Base-by-base conservation (phyloP, 2,329 filamentous ascomycete genomes). In the Aspergillus vadensis region DNA sequence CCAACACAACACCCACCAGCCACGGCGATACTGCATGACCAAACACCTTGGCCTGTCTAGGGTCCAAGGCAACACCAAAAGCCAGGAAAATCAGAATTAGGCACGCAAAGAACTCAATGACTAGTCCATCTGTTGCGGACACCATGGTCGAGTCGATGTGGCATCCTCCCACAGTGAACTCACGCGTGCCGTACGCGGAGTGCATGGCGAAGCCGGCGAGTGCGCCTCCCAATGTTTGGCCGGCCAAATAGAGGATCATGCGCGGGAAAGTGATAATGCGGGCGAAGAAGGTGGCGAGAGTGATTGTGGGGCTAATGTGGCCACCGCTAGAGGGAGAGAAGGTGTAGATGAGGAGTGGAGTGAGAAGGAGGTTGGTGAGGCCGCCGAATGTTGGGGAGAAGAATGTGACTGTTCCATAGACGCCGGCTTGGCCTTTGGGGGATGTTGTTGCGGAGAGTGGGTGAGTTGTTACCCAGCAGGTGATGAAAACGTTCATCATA, bases 241-340 rank as follows among this genome's bases (percentile, higher is more conserved):
- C 78, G 4, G 70, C 57, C 3, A 85, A 61, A 58, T 84, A 84
- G 9, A 84, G 59, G 0, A 83, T 67, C 15, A 78, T 77, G 57
- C 83, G 76, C 0, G 83, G 77, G 12, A 84, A 73, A 1, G 81
- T 80, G 19, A 80, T 80, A 12, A 85, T 72, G 0, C 82, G 78
- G 1, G 80, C 77, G 23, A 83, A 79, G 60, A 86, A 80, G 2
- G 82, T 83, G 2, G 80, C 77, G 50, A 85, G 77, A 0, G 82
- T 84, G 61, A 86, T 83, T 32, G 80, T 71, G 1, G 83, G 83
- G 63, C 83, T 85, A 58, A 85, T 70, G 65, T 85, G 83, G 1
- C 80, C 83, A 41, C 83, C 82, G 3, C 79, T 81, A 0, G 80
- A 78, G 0, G 82, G 79, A 4, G 76, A 79, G 14, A 80, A 79